Percentiles rank a stretch among this genome's conserved stretches.
Conservation (phyloP, 2,329 filamentous ascomycete genomes). For the Diaporthe citri region DNA sequence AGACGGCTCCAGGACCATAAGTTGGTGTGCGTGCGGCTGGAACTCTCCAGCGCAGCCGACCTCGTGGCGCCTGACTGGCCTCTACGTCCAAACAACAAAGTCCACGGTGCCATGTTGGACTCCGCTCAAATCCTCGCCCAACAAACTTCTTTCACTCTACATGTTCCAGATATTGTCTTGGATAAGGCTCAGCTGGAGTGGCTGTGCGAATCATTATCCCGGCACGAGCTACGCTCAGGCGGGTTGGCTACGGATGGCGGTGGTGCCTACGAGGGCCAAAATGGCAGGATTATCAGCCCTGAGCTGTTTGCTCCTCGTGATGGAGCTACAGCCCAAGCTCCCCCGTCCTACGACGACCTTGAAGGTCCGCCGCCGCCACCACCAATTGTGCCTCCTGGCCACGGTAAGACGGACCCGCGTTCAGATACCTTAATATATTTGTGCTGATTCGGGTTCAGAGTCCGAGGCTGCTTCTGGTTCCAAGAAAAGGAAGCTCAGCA, state of each 20-base stretch:
- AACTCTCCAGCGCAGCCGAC: background rate
- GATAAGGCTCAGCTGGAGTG: slow-evolving; percentile 12
- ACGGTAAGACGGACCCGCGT: background rate
- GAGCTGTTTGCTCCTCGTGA: slow-evolving; percentile 4
- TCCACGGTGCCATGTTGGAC: slow-evolving; percentile 31
- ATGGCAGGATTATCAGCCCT: slow-evolving; percentile 25
- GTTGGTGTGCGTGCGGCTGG: background rate
- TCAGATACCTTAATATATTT: background rate
- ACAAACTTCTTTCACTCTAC: slow-evolving; percentile 16
- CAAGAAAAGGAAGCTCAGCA: slow-evolving; percentile 15
- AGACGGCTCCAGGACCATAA: background rate
- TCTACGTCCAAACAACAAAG: slow-evolving; percentile 32
- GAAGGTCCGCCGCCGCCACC: slow-evolving; percentile 17
- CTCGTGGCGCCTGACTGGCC: slow-evolving; percentile 17
- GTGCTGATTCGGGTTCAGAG: background rate
- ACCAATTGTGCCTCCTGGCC: background rate
- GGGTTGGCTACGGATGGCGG: background rate
- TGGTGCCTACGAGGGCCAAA: slow-evolving; percentile 18
- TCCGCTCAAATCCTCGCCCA: slow-evolving; percentile 29
- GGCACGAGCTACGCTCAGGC: slow-evolving; percentile 6
- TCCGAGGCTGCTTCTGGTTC: background rate
- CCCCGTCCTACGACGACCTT: slow-evolving; percentile 34
- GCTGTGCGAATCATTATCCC: slow-evolving; percentile 19
- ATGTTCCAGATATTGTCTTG: background rate
- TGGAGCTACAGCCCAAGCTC: background rate